A percentile compares a stretch with the other conserved stretches of the same genome.
phyloP scores from a whole-genome alignment of 495 filamentous ascomycete genomes.

The Melanomma pulvis-pyrius region DNA sequence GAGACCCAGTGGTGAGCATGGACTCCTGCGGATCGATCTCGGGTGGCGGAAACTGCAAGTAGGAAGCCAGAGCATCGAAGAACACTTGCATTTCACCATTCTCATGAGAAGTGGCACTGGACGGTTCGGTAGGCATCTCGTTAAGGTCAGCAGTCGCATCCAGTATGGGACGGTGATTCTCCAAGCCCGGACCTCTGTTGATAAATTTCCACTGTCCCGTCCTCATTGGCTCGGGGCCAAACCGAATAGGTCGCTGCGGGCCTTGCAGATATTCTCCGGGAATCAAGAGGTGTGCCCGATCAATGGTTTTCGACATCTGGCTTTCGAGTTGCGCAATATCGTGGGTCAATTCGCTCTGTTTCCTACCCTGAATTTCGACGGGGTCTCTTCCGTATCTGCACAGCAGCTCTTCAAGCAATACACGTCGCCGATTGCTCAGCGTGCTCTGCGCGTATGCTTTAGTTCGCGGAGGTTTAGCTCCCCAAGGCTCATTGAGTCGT shows the following conservation, averaged over 20 bases:
- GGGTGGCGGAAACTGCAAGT: too few relatives aligned
- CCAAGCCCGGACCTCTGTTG: neutral
- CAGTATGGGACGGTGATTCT: neutral
- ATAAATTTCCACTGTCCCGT: too few relatives aligned
- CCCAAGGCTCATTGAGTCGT: neutral
- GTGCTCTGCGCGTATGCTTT: neutral
- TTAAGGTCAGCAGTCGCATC: too few relatives aligned
- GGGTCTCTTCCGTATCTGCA: neutral
- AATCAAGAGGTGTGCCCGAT: neutral
- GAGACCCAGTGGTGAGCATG: too few relatives aligned
- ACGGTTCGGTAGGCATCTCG: too few relatives aligned
- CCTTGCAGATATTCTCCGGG: neutral
- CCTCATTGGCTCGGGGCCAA: too few relatives aligned
- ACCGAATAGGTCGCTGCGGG: neutral
- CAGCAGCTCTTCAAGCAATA: neutral
- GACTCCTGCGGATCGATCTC: too few relatives aligned
- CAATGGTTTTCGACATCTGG: neutral
- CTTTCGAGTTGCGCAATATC: neutral
- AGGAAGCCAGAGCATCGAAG: too few relatives aligned
- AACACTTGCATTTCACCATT: too few relatives aligned
- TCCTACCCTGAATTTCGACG: too few relatives aligned
- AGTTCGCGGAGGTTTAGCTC: neutral
- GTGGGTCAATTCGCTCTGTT: neutral
- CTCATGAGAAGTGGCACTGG: too few relatives aligned
- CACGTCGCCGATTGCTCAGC: neutral